These are phyloP conservation scores for Cenchrus purpureus DNA, from an alignment of 176 grass and related monocot species.

Conservation along the genomic window DNA sequence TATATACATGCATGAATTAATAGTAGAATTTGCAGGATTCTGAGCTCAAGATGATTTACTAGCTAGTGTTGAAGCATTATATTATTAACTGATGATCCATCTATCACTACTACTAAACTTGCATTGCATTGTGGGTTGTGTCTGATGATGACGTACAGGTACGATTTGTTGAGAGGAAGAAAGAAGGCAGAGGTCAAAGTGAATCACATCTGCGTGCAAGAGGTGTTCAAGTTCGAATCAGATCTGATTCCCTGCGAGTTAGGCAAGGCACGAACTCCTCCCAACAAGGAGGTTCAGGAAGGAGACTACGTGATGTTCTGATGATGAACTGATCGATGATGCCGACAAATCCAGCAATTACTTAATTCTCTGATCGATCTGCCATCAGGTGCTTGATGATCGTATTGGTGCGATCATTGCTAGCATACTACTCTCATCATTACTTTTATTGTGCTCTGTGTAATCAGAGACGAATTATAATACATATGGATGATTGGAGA, in stretches of 20 bases:
- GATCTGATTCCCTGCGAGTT: conserved; percentile 29
- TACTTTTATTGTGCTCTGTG: no score
- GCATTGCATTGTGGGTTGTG: no score
- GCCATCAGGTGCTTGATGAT: not conserved
- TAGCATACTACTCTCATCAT: no score
- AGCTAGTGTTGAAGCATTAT: not conserved
- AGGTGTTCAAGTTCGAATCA: conserved; percentile 50
- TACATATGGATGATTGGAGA: no score
- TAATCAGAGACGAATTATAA: no score
- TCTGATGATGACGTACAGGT: conserved; percentile 27
- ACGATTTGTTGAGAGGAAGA: conserved; percentile 24
- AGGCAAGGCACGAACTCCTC: not conserved
- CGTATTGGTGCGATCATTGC: no score
- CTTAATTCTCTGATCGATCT: not conserved
- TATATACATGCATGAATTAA: not conserved
- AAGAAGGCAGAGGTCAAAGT: conserved; percentile 28
- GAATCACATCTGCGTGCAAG: not conserved
- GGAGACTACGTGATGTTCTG: not conserved
- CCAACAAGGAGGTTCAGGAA: not conserved
- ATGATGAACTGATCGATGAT: not conserved
- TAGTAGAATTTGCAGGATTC: no score
- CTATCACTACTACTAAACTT: not conserved
- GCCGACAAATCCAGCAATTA: not conserved
- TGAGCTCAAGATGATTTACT: not conserved
- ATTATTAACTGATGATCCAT: no score